Percentiles rank a stretch among this genome's conserved stretches.
Evolutionary conservation across 2,329 filamentous ascomycete species (phyloP).

Genomic region (Fusarium lateritium): DNA sequence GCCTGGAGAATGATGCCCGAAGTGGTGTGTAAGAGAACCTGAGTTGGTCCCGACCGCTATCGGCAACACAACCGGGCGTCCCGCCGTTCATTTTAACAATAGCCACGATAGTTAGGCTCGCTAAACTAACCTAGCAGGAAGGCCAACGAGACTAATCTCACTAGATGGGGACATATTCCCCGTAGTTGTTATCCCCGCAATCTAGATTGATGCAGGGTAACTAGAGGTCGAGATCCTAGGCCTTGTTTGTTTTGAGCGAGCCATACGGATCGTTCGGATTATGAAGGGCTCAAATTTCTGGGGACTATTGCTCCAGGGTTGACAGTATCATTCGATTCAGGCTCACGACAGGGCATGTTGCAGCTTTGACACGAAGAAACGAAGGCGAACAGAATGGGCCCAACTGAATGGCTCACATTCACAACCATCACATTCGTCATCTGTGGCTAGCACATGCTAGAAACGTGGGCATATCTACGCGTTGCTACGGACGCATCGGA

Average conservation of each 20-base stretch:
- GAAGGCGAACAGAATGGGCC: background rate
- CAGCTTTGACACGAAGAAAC: background rate
- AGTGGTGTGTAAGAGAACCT: constrained; percentile 14
- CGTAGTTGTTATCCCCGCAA: constrained; percentile 36
- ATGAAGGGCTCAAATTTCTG: background rate
- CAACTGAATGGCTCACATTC: constrained; percentile 2
- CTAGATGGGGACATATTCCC: constrained; percentile 24
- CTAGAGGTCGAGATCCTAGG: background rate
- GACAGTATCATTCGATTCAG: constrained; percentile 16
- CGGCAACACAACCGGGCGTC: constrained; percentile 8
- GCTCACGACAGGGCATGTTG: background rate
- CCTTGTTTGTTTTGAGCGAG: background rate
- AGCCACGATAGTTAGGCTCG: background rate
- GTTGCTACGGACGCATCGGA: background rate
- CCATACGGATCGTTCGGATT: constrained; percentile 19
- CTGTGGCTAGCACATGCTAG: constrained; percentile 26
- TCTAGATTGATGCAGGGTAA: constrained; percentile 34
- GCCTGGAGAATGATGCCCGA: constrained; percentile 36
- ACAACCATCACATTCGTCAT: constrained; percentile 1
- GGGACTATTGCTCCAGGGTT: background rate
- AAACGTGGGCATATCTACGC: constrained; percentile 32
- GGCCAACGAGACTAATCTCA: background rate
- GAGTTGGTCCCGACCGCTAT: constrained; percentile 1
- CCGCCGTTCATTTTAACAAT: background rate
- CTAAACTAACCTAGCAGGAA: constrained; percentile 2